Percentiles rank a stretch among this genome's conserved stretches.
phyloP scores from a whole-genome alignment of 1,139 yeast genomes.

The Yamadazyma spencermartinsiae region DNA sequence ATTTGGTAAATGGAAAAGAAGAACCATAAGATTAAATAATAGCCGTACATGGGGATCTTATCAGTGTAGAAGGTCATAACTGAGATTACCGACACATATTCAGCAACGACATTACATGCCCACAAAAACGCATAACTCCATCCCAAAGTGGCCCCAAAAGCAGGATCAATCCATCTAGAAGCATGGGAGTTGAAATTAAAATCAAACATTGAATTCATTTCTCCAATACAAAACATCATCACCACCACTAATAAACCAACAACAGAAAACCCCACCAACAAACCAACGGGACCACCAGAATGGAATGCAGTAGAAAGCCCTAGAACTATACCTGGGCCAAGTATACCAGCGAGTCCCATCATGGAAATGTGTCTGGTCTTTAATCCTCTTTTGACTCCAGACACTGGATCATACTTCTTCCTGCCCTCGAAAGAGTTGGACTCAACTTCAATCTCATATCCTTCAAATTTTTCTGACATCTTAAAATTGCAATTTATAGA shows the following conservation, averaged over 20 bases:
- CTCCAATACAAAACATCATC: conserved; percentile 23
- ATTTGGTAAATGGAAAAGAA: conserved; percentile 35
- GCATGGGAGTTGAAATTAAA: conserved; percentile 36
- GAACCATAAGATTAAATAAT: conserved; percentile 35
- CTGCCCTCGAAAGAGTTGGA: conserved; percentile 5
- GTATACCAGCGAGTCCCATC: conserved; percentile 83
- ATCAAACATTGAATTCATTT: conserved; percentile 39
- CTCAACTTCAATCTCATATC: background rate
- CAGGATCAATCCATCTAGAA: conserved; percentile 40
- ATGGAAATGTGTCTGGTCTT: conserved; percentile 46
- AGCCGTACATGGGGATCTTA: conserved; percentile 36
- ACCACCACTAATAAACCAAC: conserved; percentile 24
- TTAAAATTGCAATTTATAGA: background rate
- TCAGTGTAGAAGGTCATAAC: conserved; percentile 27
- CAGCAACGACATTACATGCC: conserved; percentile 21
- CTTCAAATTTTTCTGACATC: conserved; percentile 2
- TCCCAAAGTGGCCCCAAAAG: conserved; percentile 43
- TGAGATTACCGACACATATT: conserved; percentile 28
- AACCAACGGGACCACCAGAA: conserved; percentile 67
- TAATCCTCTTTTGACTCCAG: conserved; percentile 27
- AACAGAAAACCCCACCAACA: conserved; percentile 50
- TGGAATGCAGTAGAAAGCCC: conserved; percentile 38
- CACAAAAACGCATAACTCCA: conserved; percentile 46
- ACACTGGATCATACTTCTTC: conserved; percentile 14
- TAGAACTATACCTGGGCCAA: conserved; percentile 55